phyloP scores from a whole-genome alignment of 2,329 filamentous ascomycete species.

The Aquanectria penicillioides region DNA sequence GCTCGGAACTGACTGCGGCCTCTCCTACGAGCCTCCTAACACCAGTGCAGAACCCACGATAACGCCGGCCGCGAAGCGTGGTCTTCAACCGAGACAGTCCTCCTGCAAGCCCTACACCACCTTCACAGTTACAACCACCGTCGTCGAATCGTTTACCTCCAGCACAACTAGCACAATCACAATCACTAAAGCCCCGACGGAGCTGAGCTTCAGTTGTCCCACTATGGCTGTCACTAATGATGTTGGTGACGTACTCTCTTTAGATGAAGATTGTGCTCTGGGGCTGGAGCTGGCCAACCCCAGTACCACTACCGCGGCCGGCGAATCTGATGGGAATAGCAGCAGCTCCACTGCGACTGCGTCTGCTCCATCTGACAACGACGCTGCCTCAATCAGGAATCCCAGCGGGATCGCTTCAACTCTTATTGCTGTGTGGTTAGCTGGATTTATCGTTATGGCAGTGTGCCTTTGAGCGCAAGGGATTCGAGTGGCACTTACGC shows the following conservation, averaged over 20 bases:
- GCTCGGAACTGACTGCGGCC: neutral
- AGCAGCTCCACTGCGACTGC: too few relatives aligned
- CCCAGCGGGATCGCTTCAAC: neutral
- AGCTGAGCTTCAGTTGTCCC: slow-evolving; percentile 1
- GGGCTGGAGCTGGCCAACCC: neutral
- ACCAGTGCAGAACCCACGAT: neutral
- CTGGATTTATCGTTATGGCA: neutral
- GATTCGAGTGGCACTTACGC: too few relatives aligned
- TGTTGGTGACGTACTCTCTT: slow-evolving; percentile 2
- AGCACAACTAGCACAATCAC: neutral
- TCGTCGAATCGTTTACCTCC: neutral
- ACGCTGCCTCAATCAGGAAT: neutral
- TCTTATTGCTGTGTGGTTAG: neutral
- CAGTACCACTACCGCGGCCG: neutral
- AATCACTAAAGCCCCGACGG: neutral
- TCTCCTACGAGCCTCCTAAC: neutral
- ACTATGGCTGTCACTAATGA: slow-evolving; percentile 3
- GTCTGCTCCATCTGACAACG: neutral
- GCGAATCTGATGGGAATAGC: too few relatives aligned
- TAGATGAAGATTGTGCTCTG: neutral
- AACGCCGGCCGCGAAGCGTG: neutral
- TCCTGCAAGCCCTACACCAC: neutral
- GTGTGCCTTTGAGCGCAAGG: neutral
- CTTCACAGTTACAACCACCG: neutral
- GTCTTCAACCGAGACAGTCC: neutral